These are phyloP conservation scores for Cryptococcus neoformans DNA, from an alignment of 1,284 basidiomycete genomes.

Conservation along the genomic window DNA sequence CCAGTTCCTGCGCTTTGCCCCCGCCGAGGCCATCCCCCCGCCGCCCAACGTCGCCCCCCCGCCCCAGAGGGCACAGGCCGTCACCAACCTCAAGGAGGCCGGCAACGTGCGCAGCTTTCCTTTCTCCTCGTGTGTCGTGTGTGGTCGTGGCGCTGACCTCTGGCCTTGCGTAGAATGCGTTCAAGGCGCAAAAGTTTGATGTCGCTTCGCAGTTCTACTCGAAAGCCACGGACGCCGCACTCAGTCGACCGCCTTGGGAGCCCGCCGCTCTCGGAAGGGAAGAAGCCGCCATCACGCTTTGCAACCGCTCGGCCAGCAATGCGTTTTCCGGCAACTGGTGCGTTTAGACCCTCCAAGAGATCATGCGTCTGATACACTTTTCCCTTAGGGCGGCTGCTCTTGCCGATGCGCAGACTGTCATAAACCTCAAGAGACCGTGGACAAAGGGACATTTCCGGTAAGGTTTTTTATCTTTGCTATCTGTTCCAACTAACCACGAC, in stretches of 20 bases:
- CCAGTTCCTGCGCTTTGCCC: constrained; percentile 64
- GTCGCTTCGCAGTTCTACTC: constrained; percentile 81
- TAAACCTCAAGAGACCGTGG: constrained; percentile 81
- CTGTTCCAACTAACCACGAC: not conserved
- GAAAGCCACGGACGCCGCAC: constrained; percentile 74
- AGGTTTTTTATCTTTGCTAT: constrained; percentile 47
- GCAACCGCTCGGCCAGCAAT: constrained; percentile 87
- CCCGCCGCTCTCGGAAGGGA: constrained; percentile 75
- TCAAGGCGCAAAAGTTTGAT: constrained; percentile 69
- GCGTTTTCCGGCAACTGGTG: constrained; percentile 64
- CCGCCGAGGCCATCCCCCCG: constrained; percentile 69
- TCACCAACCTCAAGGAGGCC: constrained; percentile 79
- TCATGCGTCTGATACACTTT: not conserved
- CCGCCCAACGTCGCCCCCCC: constrained; percentile 62
- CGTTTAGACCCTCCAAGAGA: constrained; percentile 4
- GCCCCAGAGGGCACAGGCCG: constrained; percentile 67
- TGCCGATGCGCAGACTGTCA: constrained; percentile 87
- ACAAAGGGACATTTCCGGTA: constrained; percentile 94
- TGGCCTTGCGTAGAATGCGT: constrained; percentile 58
- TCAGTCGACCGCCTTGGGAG: constrained; percentile 88
- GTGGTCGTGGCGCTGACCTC: not conserved
- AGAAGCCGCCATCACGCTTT: constrained; percentile 81
- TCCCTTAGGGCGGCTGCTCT: constrained; percentile 54
- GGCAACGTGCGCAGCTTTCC: constrained; percentile 65
- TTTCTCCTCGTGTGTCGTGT: not conserved